Base-by-base conservation (phyloP, 371 early-diverging fungal species). In the Mucor lusitanicus region DNA sequence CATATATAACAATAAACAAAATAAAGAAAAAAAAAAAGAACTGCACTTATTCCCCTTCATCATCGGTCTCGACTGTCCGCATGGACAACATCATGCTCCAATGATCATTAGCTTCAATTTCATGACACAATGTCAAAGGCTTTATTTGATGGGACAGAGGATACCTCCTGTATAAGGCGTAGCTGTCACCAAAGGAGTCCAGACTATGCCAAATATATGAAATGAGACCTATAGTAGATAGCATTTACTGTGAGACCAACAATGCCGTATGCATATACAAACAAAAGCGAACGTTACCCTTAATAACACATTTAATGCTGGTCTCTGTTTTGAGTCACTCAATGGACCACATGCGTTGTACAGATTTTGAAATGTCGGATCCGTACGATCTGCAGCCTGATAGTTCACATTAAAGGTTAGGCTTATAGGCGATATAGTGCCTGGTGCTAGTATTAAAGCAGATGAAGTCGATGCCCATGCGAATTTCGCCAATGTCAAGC, bases 181-280 rank as follows among this genome's bases (percentile, higher is more conserved):
- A 23, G 67, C 70, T 8, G 60, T 54, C 1, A 67, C 68, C 23
- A 69, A 54, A 5, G 77, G 80, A 28, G 69, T 72, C 80, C 80
- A 80, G n/a, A 69, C 55, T 50, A 80, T 71, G 5, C 80, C 80
- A 58, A 65, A 67, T 15, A 80, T 67, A 48, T 73, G 69, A 65
- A 80, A 75, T 28, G 64, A 63, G 15, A 77, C 75, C 80, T 79
- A 68, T 44, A n/a, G n/a, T n/a, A n/a, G n/a, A n/a, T 30, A 32
- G 25, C 32, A 15, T 65, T 32, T 11, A 37, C 40, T 40, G 40
- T 40, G 40, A 40, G 40, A 40, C 40, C 40, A 17, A 40, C 30
- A 30, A 30, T 30, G 30, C 30, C 17, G 12, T 13, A 40, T 9
- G 37, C 50, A 48, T n/a, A 40, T 13, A 2, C 37, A n/a, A 42